Evolutionary conservation across 805 yeast genomes (phyloP).

Genomic region (Metschnikowia sp.): DNA sequence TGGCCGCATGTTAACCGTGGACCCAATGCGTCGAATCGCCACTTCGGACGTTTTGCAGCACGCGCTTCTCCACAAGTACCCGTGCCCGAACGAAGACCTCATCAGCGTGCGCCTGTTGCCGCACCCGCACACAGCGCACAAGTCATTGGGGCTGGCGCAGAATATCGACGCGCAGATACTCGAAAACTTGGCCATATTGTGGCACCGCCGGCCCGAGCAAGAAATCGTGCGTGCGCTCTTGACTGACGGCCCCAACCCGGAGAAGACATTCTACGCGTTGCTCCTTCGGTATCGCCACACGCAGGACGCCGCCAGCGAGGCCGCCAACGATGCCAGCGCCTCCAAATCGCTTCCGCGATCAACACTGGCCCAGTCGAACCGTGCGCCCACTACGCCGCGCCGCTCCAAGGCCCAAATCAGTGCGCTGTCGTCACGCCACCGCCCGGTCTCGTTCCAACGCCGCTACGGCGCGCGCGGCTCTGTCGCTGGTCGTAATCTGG

Average conservation of each 20-base stretch:
- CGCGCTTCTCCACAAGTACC: slow-evolving; percentile 52
- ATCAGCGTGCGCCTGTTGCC: slow-evolving; percentile 47
- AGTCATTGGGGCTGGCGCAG: slow-evolving; percentile 45
- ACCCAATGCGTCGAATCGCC: slow-evolving; percentile 68
- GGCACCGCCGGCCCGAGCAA: slow-evolving; percentile 51
- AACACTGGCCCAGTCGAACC: slow-evolving; percentile 8
- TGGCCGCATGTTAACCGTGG: slow-evolving; percentile 59
- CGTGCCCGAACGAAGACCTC: slow-evolving; percentile 44
- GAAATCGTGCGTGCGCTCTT: slow-evolving; percentile 38
- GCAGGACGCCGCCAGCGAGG: slow-evolving; percentile 29
- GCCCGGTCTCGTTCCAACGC: slow-evolving; percentile 43
- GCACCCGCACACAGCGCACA: slow-evolving; percentile 51
- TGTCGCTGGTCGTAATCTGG: slow-evolving; percentile 22
- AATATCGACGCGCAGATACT: slow-evolving; percentile 53
- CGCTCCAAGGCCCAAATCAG: slow-evolving; percentile 29
- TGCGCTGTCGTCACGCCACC: slow-evolving; percentile 30
- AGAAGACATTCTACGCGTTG: slow-evolving; percentile 45
- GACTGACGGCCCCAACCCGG: slow-evolving; percentile 40
- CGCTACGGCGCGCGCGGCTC: slow-evolving; percentile 26
- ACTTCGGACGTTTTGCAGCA: slow-evolving; percentile 64
- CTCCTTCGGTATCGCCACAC: slow-evolving; percentile 43
- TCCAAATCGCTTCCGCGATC: slow-evolving; percentile 16
- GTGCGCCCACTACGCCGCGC: slow-evolving; percentile 10
- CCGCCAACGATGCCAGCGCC: slow-evolving; percentile 13
- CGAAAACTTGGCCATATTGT: slow-evolving; percentile 52